phyloP scores from a whole-genome alignment of 2,329 filamentous ascomycete species.

The Fusarium sp. region DNA sequence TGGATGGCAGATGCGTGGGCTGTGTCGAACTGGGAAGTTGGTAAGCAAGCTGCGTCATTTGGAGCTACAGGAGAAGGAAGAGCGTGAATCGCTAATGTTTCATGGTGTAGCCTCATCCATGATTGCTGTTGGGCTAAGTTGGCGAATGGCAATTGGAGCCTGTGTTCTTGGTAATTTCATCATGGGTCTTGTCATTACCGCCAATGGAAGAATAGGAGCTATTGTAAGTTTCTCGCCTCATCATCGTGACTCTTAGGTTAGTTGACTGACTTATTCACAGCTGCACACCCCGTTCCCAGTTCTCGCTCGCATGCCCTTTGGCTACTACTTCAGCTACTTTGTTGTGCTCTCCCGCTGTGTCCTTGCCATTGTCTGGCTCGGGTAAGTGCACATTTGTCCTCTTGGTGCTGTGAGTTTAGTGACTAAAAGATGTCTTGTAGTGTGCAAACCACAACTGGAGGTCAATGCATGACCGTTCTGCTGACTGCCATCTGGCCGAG shows the following conservation, averaged over 20 bases:
- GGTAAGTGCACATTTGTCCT: background rate
- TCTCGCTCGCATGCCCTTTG: slow-evolving; percentile 15
- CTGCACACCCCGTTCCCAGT: slow-evolving; percentile 13
- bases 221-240: slow-evolving; percentile 1
- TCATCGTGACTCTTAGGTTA: background rate
- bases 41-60: background rate
- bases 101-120: slow-evolving; percentile 2
- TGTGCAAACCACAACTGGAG: slow-evolving; percentile 16
- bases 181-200: slow-evolving; percentile 14
- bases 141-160: slow-evolving; percentile 17
- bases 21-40: slow-evolving; percentile 18
- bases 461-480: slow-evolving; percentile 19
- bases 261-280: slow-evolving; percentile 3
- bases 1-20: slow-evolving; percentile 21
- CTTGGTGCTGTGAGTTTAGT: background rate
- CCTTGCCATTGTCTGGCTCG: slow-evolving; percentile 15
- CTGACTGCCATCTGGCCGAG: slow-evolving; percentile 15
- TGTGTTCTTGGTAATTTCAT: slow-evolving; percentile 16
- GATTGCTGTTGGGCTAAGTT: slow-evolving; percentile 17
- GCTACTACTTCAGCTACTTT: slow-evolving; percentile 17
- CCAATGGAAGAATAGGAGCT: slow-evolving; percentile 16
- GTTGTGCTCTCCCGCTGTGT: slow-evolving; percentile 16
- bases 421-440: slow-evolving; percentile 3
- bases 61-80: background rate
- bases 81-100: background rate